Percentiles rank a stretch among this genome's conserved stretches.
Evolutionary conservation across 352 stramenopile genomes (phyloP).

Genomic region (Pythium insidiosum): DNA sequence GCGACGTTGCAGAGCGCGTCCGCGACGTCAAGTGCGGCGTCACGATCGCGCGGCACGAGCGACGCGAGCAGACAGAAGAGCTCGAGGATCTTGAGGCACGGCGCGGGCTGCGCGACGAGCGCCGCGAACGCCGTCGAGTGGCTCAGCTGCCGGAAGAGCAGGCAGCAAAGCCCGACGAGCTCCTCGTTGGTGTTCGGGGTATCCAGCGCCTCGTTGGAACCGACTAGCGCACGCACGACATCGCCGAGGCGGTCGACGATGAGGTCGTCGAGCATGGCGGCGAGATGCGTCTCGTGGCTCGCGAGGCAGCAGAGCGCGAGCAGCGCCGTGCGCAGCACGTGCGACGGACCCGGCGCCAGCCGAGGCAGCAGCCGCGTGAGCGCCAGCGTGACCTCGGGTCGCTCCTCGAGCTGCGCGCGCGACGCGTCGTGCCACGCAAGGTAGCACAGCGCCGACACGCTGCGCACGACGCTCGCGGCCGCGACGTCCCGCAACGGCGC

Average conservation of each 20-base stretch:
- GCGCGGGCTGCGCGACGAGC: conserved; percentile 8
- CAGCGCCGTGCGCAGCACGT: conserved; percentile 17
- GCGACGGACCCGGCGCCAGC: neutral
- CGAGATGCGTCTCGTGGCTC: conserved; percentile 24
- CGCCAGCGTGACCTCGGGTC: conserved; percentile 20
- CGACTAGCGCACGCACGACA: too few relatives aligned
- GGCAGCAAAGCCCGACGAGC: too few relatives aligned
- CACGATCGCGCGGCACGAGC: conserved; percentile 12
- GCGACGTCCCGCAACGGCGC: conserved; percentile 13
- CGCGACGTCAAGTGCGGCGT: conserved; percentile 55
- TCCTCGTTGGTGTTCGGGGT: too few relatives aligned
- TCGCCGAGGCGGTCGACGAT: conserved; percentile 31
- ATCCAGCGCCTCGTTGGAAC: too few relatives aligned
- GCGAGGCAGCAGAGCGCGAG: conserved; percentile 56
- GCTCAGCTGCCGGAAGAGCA: conserved; percentile 52
- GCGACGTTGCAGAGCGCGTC: conserved; percentile 54
- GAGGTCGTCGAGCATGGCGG: conserved; percentile 35
- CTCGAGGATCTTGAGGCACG: conserved; percentile 18
- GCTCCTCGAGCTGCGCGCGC: conserved; percentile 19
- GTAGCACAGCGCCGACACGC: conserved; percentile 37
- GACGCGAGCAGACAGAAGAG: conserved; percentile 42
- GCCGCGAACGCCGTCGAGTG: conserved; percentile 22
- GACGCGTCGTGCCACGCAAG: conserved; percentile 61
- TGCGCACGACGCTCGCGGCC: conserved; percentile 26
- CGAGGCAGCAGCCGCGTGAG: conserved; percentile 27